phyloP scores from a whole-genome alignment of 2,329 filamentous ascomycete genomes.

The Aaosphaeria arxii region DNA sequence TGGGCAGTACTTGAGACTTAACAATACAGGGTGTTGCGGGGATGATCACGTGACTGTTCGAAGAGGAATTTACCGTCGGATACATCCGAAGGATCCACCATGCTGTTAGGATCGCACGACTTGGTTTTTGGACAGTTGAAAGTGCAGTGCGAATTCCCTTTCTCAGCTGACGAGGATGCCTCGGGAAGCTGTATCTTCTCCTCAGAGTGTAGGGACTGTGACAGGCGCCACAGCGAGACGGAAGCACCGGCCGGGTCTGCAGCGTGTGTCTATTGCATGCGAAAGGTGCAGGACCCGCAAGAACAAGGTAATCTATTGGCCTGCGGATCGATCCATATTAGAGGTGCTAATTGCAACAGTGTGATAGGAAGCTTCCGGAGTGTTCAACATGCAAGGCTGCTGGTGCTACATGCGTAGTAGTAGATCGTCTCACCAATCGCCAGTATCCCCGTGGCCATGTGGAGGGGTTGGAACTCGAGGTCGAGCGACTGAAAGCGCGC shows the following conservation, averaged over 20 bases:
- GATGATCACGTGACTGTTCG: not conserved
- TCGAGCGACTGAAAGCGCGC: not conserved
- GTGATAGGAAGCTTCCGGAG: conserved; percentile 1
- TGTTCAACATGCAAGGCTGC: conserved; percentile 1
- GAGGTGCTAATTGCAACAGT: not conserved
- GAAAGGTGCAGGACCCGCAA: conserved; percentile 1
- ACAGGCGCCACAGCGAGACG: not conserved
- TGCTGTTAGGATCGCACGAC: no score
- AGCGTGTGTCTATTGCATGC: conserved; percentile 1
- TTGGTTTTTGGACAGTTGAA: no score
- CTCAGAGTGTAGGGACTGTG: not conserved
- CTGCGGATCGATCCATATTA: not conserved
- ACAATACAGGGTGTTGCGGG: not conserved
- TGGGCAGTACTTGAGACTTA: no score
- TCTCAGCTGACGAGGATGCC: not conserved
- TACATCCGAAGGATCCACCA: not conserved
- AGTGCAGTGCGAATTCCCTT: not conserved
- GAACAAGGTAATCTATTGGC: not conserved
- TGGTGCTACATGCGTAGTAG: not conserved
- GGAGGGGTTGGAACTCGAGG: conserved; percentile 1
- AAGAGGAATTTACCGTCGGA: not conserved
- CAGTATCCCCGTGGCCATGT: conserved; percentile 1
- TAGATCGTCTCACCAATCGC: conserved; percentile 1
- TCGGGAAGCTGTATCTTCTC: not conserved
- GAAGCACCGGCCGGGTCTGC: conserved; percentile 3